Evolutionary conservation across 441 rosid genomes (phyloP).

Genomic region (Capsella rubella): DNA sequence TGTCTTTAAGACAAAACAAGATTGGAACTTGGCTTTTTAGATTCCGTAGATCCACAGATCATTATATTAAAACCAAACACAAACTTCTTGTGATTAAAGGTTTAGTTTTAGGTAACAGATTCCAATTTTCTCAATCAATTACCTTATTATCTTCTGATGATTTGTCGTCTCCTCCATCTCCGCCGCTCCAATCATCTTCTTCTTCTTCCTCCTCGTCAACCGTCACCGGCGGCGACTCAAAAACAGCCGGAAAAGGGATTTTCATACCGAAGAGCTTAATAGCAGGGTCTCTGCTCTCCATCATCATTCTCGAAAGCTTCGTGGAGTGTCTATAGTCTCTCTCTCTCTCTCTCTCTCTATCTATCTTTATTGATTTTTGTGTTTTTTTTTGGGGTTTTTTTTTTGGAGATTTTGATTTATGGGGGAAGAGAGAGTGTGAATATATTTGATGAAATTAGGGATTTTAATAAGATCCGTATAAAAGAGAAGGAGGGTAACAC

Average conservation of each 20-base stretch:
- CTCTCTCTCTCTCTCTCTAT: neutral
- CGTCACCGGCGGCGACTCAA: slow-evolving; percentile 23
- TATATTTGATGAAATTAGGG: slow-evolving; percentile 39
- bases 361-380: neutral
- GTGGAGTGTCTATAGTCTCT: neutral
- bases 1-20: neutral
- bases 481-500: slow-evolving; percentile 69
- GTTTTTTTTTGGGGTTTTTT: too few relatives aligned
- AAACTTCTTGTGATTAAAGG: slow-evolving; percentile 1
- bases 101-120: neutral
- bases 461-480: slow-evolving; percentile 63
- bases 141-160: slow-evolving; percentile 56
- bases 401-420: neutral
- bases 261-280: slow-evolving; percentile 85
- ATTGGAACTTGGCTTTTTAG: neutral
- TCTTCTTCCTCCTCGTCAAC: slow-evolving; percentile 27
- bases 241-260: slow-evolving; percentile 55
- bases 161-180: slow-evolving; percentile 44
- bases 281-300: slow-evolving; percentile 59
- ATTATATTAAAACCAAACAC: neutral
- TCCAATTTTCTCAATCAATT: neutral
- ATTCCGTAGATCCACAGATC: slow-evolving; percentile 24
- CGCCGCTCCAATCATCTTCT: slow-evolving; percentile 21
- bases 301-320: slow-evolving; percentile 47
- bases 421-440: slow-evolving; percentile 5